Evolutionary conservation across 768 basidiomycete species (phyloP).

Genomic region (Pulveroboletus sp.): DNA sequence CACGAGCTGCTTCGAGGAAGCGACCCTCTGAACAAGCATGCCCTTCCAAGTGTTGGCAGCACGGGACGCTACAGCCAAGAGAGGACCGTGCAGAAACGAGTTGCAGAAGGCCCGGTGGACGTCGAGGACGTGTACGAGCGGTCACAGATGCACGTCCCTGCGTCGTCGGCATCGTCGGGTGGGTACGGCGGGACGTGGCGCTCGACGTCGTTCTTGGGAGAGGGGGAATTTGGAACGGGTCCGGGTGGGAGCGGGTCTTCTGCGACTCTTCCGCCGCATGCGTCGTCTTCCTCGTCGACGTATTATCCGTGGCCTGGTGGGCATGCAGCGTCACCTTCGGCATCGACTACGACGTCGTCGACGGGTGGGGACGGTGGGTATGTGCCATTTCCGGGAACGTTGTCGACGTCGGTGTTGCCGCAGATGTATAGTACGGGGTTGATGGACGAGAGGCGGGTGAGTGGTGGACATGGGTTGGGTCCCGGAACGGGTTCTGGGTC

Average conservation of each 20-base stretch:
- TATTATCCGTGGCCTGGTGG: constrained; percentile 46
- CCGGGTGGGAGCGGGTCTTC: too few species aligned
- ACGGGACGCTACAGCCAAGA: too few species aligned
- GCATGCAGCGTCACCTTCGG: too few species aligned
- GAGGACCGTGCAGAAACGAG: constrained; percentile 59
- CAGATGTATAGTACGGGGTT: constrained; percentile 76
- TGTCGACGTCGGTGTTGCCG: constrained; percentile 73
- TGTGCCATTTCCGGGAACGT: constrained; percentile 40
- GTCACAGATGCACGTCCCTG: constrained; percentile 16
- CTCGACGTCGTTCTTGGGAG: constrained; percentile 20
- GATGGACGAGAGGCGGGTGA: constrained; percentile 46
- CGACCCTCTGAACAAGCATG: constrained; percentile 32
- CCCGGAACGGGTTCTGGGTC: too few species aligned
- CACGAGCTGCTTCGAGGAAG: constrained; percentile 69
- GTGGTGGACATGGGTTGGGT: too few species aligned
- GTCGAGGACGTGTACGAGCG: constrained; percentile 32
- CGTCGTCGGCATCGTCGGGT: constrained; percentile 20
- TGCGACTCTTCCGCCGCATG: too few species aligned
- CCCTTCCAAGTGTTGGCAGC: too few species aligned
- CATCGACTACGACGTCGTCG: too few species aligned
- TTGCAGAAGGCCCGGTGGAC: constrained; percentile 49
- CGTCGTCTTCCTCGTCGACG: constrained; percentile 14
- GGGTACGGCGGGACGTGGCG: constrained; percentile 31
- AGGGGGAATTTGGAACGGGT: too few species aligned
- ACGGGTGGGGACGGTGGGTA: constrained; percentile 25